These are phyloP conservation scores for Globisporangium acanthophoron DNA, from an alignment of 352 stramenopile species.

Conservation along the genomic window DNA sequence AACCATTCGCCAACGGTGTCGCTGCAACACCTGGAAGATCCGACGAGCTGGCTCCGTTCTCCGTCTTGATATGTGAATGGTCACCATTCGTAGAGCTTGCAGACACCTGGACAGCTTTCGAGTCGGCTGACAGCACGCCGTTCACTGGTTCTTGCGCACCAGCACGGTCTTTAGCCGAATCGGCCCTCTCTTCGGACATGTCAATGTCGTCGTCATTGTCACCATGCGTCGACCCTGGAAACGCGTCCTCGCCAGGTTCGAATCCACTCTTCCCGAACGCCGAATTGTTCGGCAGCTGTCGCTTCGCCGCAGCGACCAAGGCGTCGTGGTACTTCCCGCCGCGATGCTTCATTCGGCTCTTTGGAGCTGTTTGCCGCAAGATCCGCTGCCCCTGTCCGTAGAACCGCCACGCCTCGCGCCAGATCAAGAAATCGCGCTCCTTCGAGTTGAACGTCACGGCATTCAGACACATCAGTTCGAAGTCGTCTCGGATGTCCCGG, in stretches of 20 bases:
- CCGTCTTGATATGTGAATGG: neutral
- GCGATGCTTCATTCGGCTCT: slow-evolving; percentile 71
- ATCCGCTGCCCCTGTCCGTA: slow-evolving; percentile 79
- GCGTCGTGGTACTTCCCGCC: slow-evolving; percentile 68
- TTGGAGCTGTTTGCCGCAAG: slow-evolving; percentile 65
- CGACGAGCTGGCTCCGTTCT: neutral
- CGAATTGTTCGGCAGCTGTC: slow-evolving; percentile 82
- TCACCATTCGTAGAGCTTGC: neutral
- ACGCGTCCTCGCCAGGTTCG: slow-evolving; percentile 17
- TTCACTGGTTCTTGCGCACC: slow-evolving; percentile 13
- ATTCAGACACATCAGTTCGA: slow-evolving; percentile 95
- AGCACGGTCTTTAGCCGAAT: neutral
- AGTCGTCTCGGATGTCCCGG: slow-evolving; percentile 84
- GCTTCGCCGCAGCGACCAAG: slow-evolving; percentile 64
- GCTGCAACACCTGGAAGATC: neutral
- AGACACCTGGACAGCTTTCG: neutral
- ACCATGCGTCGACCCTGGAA: slow-evolving; percentile 13
- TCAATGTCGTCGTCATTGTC: slow-evolving; percentile 22
- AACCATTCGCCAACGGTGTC: neutral
- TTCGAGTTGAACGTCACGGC: slow-evolving; percentile 94
- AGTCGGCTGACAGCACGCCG: neutral
- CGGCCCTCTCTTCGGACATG: slow-evolving; percentile 17
- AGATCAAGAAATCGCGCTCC: slow-evolving; percentile 86
- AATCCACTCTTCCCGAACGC: slow-evolving; percentile 29
- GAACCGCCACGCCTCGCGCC: slow-evolving; percentile 91